A percentile compares a stretch with the other conserved stretches of the same genome.
Conservation (phyloP, 257 asterid genomes). For the Linderniella brevidens region DNA sequence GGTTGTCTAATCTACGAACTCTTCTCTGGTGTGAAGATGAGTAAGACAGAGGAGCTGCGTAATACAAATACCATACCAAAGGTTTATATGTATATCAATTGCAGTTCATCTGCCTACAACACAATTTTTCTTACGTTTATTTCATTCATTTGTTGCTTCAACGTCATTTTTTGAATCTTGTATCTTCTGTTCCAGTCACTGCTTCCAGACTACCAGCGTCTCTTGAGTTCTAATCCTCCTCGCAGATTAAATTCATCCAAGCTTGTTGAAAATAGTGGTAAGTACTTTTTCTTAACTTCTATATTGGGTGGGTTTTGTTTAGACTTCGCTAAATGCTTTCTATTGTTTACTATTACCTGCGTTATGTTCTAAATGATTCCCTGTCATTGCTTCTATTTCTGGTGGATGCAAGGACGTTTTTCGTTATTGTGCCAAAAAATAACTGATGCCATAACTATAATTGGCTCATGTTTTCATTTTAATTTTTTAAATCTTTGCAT, state of each 20-base stretch:
- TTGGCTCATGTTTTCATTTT: too few species aligned
- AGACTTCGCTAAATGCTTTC: too few species aligned
- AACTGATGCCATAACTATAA: too few species aligned
- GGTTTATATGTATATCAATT: slow-evolving; percentile 23
- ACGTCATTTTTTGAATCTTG: slow-evolving; percentile 17
- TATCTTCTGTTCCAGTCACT: slow-evolving; percentile 62
- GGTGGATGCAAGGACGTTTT: too few species aligned
- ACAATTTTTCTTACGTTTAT: slow-evolving; percentile 12
- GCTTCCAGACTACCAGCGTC: slow-evolving; percentile 96
- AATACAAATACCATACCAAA: slow-evolving; percentile 75
- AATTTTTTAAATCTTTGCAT: too few species aligned
- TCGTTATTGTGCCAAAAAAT: too few species aligned
- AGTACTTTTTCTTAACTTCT: slow-evolving; percentile 14
- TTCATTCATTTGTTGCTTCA: slow-evolving; percentile 13
- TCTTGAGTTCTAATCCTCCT: slow-evolving; percentile 79
- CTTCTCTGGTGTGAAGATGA: slow-evolving; percentile 77
- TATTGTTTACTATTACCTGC: too few species aligned
- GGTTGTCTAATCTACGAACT: slow-evolving; percentile 96
- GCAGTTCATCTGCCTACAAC: slow-evolving; percentile 5
- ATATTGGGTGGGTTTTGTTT: slow-evolving; percentile 2
- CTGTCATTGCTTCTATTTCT: too few species aligned
- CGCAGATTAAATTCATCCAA: slow-evolving; percentile 96
- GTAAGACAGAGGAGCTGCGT: slow-evolving; percentile 79
- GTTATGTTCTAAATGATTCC: too few species aligned
- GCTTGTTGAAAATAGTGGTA: slow-evolving; percentile 89